Conservation (phyloP, 371 early-diverging fungal species). For the Vittaforma corneae region DNA sequence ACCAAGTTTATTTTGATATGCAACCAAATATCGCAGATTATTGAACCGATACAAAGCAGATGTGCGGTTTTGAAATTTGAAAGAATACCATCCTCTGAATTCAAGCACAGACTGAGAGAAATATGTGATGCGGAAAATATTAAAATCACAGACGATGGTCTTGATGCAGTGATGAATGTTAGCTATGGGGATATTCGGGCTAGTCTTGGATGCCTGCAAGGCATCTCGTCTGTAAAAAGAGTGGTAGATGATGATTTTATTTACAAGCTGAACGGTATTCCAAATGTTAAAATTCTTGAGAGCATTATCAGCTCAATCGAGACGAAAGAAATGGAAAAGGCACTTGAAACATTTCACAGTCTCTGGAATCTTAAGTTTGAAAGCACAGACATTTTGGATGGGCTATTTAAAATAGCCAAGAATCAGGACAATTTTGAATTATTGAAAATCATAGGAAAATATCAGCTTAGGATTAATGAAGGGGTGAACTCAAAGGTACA, state of each 20-base stretch:
- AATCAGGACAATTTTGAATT: conserved; percentile 43
- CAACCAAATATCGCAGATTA: conserved; percentile 85
- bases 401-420: conserved; percentile 50
- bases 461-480: conserved; percentile 38
- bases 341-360: conserved; percentile 33
- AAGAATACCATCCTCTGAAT: conserved; percentile 66
- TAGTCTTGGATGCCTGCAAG: conserved; percentile 87
- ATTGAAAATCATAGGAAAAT: conserved; percentile 36
- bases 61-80: conserved; percentile 82
- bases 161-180: conserved; percentile 79
- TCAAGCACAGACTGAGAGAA: conserved; percentile 64
- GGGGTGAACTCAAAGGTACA: conserved; percentile 44
- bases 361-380: conserved; percentile 51
- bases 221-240: background rate
- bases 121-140: conserved; percentile 71
- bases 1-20: conserved; percentile 88
- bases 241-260: conserved; percentile 24
- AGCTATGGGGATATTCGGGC: conserved; percentile 97
- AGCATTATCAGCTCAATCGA: conserved; percentile 16
- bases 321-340: conserved; percentile 33
- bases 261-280: conserved; percentile 44
- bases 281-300: conserved; percentile 42
- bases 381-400: conserved; percentile 39
- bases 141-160: conserved; percentile 25
- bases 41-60: conserved; percentile 94